Evolutionary conservation across 2,329 filamentous ascomycete genomes (phyloP).

Genomic region (Pochonia chlamydosporia): DNA sequence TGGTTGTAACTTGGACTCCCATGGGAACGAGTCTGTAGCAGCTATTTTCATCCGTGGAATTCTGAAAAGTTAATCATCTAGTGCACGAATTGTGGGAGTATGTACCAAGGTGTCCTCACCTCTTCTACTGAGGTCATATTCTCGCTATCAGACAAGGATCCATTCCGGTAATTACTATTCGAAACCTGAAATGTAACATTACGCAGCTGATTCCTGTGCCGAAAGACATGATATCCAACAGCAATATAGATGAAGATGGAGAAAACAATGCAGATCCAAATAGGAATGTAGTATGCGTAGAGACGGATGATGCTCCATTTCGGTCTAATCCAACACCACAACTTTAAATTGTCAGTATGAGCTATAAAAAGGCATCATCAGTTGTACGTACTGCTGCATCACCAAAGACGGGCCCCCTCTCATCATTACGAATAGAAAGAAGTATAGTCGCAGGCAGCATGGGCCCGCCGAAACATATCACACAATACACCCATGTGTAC

Average conservation of each 20-base stretch:
- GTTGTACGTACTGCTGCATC: constrained; percentile 44
- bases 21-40: constrained; percentile 44
- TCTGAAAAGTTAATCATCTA: constrained; percentile 18
- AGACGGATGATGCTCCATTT: constrained; percentile 50
- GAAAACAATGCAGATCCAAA: constrained; percentile 52
- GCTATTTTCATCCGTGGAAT: constrained; percentile 19
- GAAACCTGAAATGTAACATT: constrained; percentile 32
- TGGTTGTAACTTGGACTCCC: constrained; percentile 39
- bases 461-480: constrained; percentile 65
- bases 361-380: not conserved
- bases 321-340: constrained; percentile 56
- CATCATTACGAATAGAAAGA: constrained; percentile 46
- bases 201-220: constrained; percentile 48
- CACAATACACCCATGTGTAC: constrained; percentile 64
- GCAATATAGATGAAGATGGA: constrained; percentile 50
- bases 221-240: constrained; percentile 54
- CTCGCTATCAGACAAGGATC: constrained; percentile 19
- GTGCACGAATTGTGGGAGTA: not conserved
- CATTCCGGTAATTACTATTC: constrained; percentile 15
- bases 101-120: constrained; percentile 19
- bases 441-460: constrained; percentile 60
- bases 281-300: constrained; percentile 55
- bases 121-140: constrained; percentile 27
- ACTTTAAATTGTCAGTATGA: constrained; percentile 24
- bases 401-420: constrained; percentile 41